phyloP scores from a whole-genome alignment of 169 alveolate genomes.

The Plasmodium yoelii region DNA sequence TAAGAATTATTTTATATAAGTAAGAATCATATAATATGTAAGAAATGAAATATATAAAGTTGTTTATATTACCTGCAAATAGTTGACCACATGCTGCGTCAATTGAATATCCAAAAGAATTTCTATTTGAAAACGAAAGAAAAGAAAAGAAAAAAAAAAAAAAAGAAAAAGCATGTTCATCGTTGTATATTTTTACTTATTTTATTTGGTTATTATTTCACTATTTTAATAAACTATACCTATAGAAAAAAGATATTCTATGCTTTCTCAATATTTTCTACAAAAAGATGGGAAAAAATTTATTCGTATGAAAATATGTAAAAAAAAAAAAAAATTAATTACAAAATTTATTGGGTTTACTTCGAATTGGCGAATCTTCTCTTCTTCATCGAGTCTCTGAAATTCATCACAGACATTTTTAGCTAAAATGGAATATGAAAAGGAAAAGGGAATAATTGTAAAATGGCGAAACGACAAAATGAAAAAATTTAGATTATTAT shows the following conservation, averaged over 20 bases:
- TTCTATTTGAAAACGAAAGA: constrained; percentile 56
- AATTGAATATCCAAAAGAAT: constrained; percentile 86
- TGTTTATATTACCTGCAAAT: constrained; percentile 78
- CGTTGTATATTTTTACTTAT: constrained; percentile 34
- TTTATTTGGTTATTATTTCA: not conserved
- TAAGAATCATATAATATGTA: not conserved
- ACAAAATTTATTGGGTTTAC: constrained; percentile 5
- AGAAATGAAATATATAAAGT: not conserved
- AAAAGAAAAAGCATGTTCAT: constrained; percentile 35
- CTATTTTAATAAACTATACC: constrained; percentile 12
- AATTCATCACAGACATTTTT: constrained; percentile 64
- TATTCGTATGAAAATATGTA: not conserved
- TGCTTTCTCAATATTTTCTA: constrained; percentile 59
- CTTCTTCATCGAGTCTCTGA: constrained; percentile 50
- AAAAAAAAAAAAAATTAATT: not conserved
- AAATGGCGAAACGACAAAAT: not conserved
- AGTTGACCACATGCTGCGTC: constrained; percentile 92
- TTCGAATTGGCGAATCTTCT: constrained; percentile 55
- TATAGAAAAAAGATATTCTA: constrained; percentile 70
- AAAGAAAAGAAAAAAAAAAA: no score
- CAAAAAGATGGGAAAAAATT: constrained; percentile 5
- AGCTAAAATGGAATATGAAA: constrained; percentile 15
- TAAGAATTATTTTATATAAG: not conserved
- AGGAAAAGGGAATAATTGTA: not conserved
- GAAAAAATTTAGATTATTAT: not conserved